A percentile compares a stretch with the other conserved stretches of the same genome.
Evolutionary conservation across 345 rosid genomes (phyloP).

Genomic region (Limnanthes douglasii): DNA sequence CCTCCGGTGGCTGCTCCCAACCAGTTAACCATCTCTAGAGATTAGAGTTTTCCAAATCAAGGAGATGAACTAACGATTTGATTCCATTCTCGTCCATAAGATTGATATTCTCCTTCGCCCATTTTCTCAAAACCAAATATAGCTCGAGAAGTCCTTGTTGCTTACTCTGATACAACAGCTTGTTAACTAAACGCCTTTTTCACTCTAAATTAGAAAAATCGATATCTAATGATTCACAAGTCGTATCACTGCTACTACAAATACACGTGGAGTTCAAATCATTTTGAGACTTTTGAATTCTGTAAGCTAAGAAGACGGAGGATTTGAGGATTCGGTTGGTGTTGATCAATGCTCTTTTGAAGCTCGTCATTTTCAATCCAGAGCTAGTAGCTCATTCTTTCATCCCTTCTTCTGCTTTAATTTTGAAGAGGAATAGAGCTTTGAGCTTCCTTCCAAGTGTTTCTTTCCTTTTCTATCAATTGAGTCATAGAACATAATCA

Average conservation of each 20-base stretch:
- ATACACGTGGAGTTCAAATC: conserved; percentile 29
- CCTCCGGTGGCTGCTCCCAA: conserved; percentile 84
- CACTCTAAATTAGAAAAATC: conserved; percentile 63
- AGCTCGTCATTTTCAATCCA: conserved; percentile 27
- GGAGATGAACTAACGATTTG: conserved; percentile 63
- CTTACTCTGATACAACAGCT: conserved; percentile 89
- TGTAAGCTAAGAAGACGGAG: conserved; percentile 1
- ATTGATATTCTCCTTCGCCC: conserved; percentile 71
- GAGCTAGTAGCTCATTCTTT: too few species aligned
- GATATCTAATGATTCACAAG: conserved; percentile 19
- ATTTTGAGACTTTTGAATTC: conserved; percentile 10
- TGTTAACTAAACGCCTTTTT: conserved; percentile 60
- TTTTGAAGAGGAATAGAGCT: too few species aligned
- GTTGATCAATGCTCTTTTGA: conserved; percentile 28
- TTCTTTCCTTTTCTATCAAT: too few species aligned
- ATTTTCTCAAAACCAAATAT: conserved; percentile 80
- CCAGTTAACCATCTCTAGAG: conserved; percentile 91
- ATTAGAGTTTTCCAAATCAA: conserved; percentile 85
- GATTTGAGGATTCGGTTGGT: conserved; percentile 28
- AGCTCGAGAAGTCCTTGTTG: conserved; percentile 90
- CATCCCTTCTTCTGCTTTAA: too few species aligned
- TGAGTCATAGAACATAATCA: too few species aligned
- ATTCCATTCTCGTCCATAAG: conserved; percentile 63
- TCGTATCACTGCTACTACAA: conserved; percentile 14
- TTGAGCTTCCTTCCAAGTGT: too few species aligned